Conservation (phyloP, 129 eudicot genomes). For the Lactuca sativa region DNA sequence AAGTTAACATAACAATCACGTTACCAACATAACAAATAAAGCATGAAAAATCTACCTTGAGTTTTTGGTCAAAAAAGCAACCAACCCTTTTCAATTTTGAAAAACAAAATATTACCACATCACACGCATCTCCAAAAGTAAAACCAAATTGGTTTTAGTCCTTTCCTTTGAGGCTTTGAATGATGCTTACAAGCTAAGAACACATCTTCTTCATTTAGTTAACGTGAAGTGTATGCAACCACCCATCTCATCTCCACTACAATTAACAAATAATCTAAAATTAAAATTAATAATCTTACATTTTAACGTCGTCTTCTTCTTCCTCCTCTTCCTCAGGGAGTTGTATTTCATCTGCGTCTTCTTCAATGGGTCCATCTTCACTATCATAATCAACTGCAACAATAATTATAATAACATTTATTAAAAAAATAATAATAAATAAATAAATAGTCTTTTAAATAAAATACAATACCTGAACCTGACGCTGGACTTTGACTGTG, state of each 20-base stretch:
- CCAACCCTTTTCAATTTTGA: background rate
- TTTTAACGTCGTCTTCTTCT: constrained; percentile 35
- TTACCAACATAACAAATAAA: background rate
- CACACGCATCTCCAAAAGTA: background rate
- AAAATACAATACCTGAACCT: constrained; percentile 11
- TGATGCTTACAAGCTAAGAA: constrained; percentile 32
- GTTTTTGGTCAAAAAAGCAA: background rate
- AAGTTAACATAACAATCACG: background rate
- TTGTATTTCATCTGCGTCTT: constrained; percentile 62
- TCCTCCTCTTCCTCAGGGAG: too few relatives aligned
- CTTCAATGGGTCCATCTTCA: constrained; percentile 72
- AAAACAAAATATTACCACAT: background rate
- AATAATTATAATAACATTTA: constrained; percentile 10
- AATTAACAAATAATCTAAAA: too few relatives aligned
- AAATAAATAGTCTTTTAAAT: too few relatives aligned
- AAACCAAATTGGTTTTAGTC: constrained; percentile 10
- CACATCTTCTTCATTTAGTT: background rate
- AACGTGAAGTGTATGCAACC: constrained; percentile 15
- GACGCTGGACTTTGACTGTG: constrained; percentile 21
- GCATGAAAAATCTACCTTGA: background rate
- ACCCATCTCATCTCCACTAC: too few relatives aligned
- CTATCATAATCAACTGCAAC: constrained; percentile 39
- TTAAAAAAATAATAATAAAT: too few relatives aligned
- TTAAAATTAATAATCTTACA: too few relatives aligned
- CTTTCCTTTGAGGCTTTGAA: constrained; percentile 5